Percentiles rank a stretch among this genome's conserved stretches.
Conservation (phyloP, 2,329 filamentous ascomycete species). For the Diaporthe ilicicola region DNA sequence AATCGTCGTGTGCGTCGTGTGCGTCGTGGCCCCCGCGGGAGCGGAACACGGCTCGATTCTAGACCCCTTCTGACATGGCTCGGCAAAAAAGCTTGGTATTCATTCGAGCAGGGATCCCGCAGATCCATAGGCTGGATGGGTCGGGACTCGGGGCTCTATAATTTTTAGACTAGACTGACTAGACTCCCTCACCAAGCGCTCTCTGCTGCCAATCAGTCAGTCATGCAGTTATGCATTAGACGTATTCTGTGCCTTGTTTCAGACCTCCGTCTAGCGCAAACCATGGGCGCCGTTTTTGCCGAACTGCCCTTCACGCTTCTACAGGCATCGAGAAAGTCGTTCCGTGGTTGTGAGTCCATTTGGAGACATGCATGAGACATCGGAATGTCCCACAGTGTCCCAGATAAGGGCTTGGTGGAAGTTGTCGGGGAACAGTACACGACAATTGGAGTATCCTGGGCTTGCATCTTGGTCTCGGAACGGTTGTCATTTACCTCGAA, state of each 20-base stretch:
- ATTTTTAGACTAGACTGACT: background rate
- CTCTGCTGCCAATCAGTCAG: background rate
- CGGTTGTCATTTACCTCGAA: too few species aligned
- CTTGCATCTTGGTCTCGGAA: too few species aligned
- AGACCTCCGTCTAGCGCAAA: background rate
- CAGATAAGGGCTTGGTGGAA: too few species aligned
- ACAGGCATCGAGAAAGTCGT: too few species aligned
- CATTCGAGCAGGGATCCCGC: constrained; percentile 8
- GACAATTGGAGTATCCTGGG: too few species aligned
- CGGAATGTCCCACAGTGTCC: too few species aligned
- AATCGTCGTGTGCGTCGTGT: background rate
- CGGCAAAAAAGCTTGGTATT: constrained; percentile 34
- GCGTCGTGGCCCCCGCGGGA: background rate
- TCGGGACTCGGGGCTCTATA: background rate
- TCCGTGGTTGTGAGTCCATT: too few species aligned
- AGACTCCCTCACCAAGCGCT: background rate
- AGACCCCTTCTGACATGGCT: constrained; percentile 31
- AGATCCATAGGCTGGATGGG: too few species aligned
- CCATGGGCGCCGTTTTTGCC: background rate
- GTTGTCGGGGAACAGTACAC: too few species aligned
- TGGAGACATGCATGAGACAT: too few species aligned
- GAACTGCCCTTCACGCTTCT: background rate
- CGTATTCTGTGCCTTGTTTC: background rate
- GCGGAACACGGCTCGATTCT: constrained; percentile 19
- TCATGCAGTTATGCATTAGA: background rate